Conservation (phyloP, 2,329 filamentous ascomycete genomes). For the Colletotrichum tanaceti region DNA sequence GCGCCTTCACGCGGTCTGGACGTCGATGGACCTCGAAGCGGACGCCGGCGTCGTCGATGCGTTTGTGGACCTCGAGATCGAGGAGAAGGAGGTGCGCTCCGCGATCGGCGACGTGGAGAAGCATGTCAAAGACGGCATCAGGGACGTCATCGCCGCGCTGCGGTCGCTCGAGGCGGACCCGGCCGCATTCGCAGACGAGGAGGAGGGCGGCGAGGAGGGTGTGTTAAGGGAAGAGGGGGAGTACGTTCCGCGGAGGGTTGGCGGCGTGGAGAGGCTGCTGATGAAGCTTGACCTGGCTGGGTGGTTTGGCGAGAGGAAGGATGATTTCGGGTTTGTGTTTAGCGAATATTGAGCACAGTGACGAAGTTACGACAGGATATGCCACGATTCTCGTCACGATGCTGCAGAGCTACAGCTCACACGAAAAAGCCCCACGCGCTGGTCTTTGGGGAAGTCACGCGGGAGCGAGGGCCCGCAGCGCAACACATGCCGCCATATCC, state of each 20-base stretch:
- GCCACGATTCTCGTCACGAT: not conserved
- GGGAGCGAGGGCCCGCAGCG: not conserved
- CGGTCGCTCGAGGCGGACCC: slow-evolving; percentile 58
- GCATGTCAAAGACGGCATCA: slow-evolving; percentile 75
- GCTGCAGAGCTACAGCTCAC: not conserved
- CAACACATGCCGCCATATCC: not conserved
- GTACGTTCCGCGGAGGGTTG: slow-evolving; percentile 79
- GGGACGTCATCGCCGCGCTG: slow-evolving; percentile 70
- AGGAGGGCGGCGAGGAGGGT: slow-evolving; percentile 47
- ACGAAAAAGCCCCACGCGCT: not conserved
- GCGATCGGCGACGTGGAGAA: slow-evolving; percentile 73
- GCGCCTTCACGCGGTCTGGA: slow-evolving; percentile 81
- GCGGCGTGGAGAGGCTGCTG: slow-evolving; percentile 83
- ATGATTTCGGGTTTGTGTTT: slow-evolving; percentile 31
- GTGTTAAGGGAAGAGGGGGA: slow-evolving; percentile 56
- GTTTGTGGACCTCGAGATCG: slow-evolving; percentile 75
- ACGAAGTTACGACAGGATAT: not conserved
- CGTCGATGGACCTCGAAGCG: slow-evolving; percentile 80
- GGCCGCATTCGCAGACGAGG: slow-evolving; percentile 58
- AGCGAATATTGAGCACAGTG: slow-evolving; percentile 23
- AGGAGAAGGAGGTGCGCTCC: slow-evolving; percentile 75
- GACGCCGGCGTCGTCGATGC: slow-evolving; percentile 86
- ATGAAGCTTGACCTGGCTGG: slow-evolving; percentile 87
- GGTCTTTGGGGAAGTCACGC: not conserved
- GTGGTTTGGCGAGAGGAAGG: slow-evolving; percentile 60